Base-by-base conservation (phyloP, 306 rosid species). In the Ormosia emarginata region DNA sequence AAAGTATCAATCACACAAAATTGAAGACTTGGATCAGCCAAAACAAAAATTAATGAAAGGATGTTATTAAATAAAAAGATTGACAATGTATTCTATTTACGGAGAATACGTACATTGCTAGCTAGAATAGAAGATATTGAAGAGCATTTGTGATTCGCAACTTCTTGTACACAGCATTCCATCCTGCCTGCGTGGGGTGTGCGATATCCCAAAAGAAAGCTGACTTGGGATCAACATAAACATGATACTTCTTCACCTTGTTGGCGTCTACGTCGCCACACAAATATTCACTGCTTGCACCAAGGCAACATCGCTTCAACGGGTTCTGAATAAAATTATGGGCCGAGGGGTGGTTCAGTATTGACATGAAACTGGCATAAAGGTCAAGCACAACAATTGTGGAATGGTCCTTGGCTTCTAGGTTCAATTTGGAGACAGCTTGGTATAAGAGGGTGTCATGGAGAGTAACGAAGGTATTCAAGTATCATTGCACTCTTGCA, bases 201-300 rank as follows among this genome's bases (percentile, higher is more conserved):
- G 49, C 84, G 24, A 39, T 2, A 81, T 91, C 96, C 96, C 96
- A 91, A 65, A 91, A 90, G 86, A 91, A 91, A 15, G 93, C 53
- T 13, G 92, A 66, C 8, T 53, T 36, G n/a, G 93, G 93, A 52
- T 85, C 13, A 8, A 77, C 79, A 64, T 93, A 91, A 4, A 91
- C 53, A 0, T 29, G 82, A 10, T 85, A 90, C 72, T 79, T 86
- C 83, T 79, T 91, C 39, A 36, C 67, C 0, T 89, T 90, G 32
- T 49, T 81, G n/a, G 6, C 36, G 30, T 84, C 88, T 4, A 86
- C 82, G 68, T 78, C 80, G 13, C 89, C 96, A 57, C 96, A 90
- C 2, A 58, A 71, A 53, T 76, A 73, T 40, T 18, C 68, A n/a
- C 67, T 71, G 79, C 85, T 89, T 30, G 62, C 70, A 7, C 90